phyloP scores from a whole-genome alignment of 1,284 basidiomycete species.

The Melanopsichium pennsylvanicum region DNA sequence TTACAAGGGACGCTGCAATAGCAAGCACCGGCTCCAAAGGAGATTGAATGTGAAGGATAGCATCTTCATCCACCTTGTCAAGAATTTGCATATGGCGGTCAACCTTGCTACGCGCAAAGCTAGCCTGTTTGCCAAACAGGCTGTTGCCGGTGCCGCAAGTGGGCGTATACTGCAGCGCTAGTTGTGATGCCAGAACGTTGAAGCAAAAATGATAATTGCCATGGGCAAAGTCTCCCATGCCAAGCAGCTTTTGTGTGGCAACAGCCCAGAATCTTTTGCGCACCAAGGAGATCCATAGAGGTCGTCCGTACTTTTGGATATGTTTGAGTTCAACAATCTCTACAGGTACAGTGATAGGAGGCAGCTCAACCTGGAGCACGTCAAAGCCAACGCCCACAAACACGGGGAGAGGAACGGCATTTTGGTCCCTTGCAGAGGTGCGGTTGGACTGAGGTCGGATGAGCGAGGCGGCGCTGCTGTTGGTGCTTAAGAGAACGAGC shows the following conservation, averaged over 20 bases:
- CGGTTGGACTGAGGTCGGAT: background rate
- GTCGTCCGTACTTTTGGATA: background rate
- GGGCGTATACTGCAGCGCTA: constrained; percentile 2
- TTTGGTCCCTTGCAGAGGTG: background rate
- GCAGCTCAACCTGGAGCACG: background rate
- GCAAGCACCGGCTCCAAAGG: constrained; percentile 2
- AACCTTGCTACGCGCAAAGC: background rate
- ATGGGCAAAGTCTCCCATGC: background rate
- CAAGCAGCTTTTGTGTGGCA: background rate
- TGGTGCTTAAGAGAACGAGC: background rate
- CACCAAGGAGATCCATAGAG: background rate
- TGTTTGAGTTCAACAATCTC: background rate
- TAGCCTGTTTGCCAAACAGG: background rate
- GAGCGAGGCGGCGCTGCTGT: background rate
- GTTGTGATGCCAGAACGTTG: constrained; percentile 2
- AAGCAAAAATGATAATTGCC: background rate
- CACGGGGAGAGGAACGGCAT: background rate
- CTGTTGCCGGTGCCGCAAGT: background rate
- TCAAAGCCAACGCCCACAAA: constrained; percentile 6
- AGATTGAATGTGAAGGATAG: background rate
- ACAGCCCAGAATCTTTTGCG: background rate
- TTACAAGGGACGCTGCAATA: background rate
- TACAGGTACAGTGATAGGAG: background rate
- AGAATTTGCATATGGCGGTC: constrained; percentile 4
- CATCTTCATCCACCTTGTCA: background rate